These are phyloP conservation scores for Rhizopogon salebrosus DNA, from an alignment of 768 basidiomycete species.

Conservation along the genomic window DNA sequence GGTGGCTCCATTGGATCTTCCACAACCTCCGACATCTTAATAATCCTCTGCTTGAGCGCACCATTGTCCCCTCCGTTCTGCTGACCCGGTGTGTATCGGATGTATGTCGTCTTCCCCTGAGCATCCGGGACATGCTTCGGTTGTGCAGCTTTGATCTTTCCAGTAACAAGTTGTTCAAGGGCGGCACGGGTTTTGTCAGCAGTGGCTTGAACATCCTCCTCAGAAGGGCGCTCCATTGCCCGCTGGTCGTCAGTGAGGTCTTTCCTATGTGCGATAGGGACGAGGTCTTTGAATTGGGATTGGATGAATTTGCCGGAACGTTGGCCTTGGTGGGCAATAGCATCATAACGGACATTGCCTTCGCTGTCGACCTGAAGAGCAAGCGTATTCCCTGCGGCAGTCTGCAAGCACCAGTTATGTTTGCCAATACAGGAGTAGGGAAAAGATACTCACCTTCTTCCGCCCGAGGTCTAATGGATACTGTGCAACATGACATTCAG, in stretches of 20 bases:
- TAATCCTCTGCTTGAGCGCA: conserved; percentile 83
- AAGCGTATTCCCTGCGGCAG: conserved; percentile 88
- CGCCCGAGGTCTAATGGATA: conserved; percentile 94
- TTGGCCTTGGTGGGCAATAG: conserved; percentile 94
- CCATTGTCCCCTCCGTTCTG: conserved; percentile 60
- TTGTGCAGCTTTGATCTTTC: conserved; percentile 97
- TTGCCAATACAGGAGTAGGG: not conserved
- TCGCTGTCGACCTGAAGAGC: conserved; percentile 96
- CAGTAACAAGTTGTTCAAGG: conserved; percentile 88
- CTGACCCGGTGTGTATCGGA: conserved; percentile 95
- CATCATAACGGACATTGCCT: conserved; percentile 95
- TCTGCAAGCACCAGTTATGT: conserved; percentile 36
- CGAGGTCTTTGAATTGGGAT: conserved; percentile 96
- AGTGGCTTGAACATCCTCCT: conserved; percentile 87
- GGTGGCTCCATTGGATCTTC: conserved; percentile 98
- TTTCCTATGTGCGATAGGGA: conserved; percentile 84
- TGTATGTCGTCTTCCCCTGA: conserved; percentile 81
- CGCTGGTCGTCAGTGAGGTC: conserved; percentile 75
- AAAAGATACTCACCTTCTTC: conserved; percentile 68
- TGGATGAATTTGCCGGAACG: conserved; percentile 82
- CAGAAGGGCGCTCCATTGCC: conserved; percentile 87
- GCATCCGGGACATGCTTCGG: conserved; percentile 90
- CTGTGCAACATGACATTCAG: conserved; percentile 96
- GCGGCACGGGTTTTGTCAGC: conserved; percentile 88
- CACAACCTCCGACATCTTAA: conserved; percentile 97